Percentiles rank a stretch among this genome's conserved stretches.
These are phyloP conservation scores for Cryptococcus sp. DNA, from an alignment of 1,284 basidiomycete species.

Conservation along the genomic window DNA sequence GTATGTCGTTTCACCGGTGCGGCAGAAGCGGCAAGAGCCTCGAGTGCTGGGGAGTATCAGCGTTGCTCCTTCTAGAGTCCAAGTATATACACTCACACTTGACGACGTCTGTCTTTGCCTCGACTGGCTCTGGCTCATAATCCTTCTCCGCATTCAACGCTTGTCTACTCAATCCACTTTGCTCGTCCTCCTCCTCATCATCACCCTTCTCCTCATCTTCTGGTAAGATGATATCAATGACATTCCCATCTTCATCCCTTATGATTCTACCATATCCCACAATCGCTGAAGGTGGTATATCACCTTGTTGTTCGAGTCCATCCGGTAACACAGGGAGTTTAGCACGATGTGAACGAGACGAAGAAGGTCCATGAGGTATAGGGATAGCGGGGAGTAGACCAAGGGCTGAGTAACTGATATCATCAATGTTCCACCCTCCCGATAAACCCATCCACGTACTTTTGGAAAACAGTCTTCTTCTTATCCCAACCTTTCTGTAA, in stretches of 20 bases:
- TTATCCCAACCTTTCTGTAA: slow-evolving; percentile 85
- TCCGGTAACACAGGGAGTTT: slow-evolving; percentile 55
- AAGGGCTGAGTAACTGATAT: slow-evolving; percentile 43
- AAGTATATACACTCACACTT: slow-evolving; percentile 33
- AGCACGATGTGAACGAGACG: slow-evolving; percentile 24
- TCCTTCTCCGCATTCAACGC: slow-evolving; percentile 9
- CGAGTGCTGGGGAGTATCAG: slow-evolving; percentile 32
- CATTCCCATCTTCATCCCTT: slow-evolving; percentile 73
- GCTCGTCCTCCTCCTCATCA: slow-evolving; percentile 23
- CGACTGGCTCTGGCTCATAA: slow-evolving; percentile 20
- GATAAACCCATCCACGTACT: slow-evolving; percentile 57
- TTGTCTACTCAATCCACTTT: slow-evolving; percentile 4
- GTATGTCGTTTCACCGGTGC: slow-evolving; percentile 57
- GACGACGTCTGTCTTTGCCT: slow-evolving; percentile 47
- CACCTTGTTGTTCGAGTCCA: slow-evolving; percentile 5
- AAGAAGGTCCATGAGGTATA: slow-evolving; percentile 24
- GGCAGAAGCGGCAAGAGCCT: slow-evolving; percentile 32
- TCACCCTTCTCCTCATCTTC: slow-evolving; percentile 50
- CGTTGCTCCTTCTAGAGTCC: not conserved
- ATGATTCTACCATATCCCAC: slow-evolving; percentile 75
- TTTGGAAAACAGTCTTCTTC: slow-evolving; percentile 84
- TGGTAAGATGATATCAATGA: slow-evolving; percentile 70
- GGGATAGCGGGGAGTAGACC: slow-evolving; percentile 44
- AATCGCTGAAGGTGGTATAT: slow-evolving; percentile 6
- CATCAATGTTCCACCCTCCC: not conserved